Conservation (phyloP, 345 rosid genomes). For the Eucalyptus cladocalyx region DNA sequence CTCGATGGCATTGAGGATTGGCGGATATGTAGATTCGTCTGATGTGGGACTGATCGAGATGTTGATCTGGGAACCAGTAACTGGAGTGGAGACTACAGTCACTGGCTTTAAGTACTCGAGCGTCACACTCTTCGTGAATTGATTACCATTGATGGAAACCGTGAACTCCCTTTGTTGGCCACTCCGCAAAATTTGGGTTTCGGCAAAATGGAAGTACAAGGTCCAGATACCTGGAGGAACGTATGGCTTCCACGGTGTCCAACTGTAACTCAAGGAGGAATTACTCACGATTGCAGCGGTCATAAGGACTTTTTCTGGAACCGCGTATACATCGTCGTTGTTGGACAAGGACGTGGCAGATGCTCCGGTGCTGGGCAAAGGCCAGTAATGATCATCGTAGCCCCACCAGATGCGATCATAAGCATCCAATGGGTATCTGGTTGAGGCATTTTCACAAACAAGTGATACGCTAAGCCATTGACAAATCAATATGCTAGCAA, state of each 20-base stretch:
- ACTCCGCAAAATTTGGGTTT: neutral
- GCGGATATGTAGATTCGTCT: neutral
- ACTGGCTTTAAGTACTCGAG: conserved; percentile 6
- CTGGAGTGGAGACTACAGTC: neutral
- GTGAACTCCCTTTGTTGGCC: neutral
- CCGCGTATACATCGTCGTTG: rapidly evolving
- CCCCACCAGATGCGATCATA: neutral
- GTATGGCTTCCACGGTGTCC: rapidly evolving
- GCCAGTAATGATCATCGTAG: rapidly evolving
- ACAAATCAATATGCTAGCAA: neutral
- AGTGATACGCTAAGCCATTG: neutral
- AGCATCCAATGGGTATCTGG: neutral
- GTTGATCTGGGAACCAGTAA: neutral
- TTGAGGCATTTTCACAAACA: neutral
- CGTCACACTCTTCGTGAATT: neutral
- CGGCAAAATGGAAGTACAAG: conserved; percentile 8
- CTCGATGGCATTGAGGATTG: conserved; percentile 17
- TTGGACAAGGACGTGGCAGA: neutral
- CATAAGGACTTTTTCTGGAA: neutral
- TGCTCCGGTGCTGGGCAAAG: rapidly evolving
- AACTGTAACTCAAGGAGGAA: neutral
- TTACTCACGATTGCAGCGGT: neutral
- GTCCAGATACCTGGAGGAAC: neutral
- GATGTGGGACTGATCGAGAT: neutral
- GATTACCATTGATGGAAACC: neutral